phyloP scores from a whole-genome alignment of 2,329 filamentous ascomycete genomes.

The Neofusicoccum ribis region DNA sequence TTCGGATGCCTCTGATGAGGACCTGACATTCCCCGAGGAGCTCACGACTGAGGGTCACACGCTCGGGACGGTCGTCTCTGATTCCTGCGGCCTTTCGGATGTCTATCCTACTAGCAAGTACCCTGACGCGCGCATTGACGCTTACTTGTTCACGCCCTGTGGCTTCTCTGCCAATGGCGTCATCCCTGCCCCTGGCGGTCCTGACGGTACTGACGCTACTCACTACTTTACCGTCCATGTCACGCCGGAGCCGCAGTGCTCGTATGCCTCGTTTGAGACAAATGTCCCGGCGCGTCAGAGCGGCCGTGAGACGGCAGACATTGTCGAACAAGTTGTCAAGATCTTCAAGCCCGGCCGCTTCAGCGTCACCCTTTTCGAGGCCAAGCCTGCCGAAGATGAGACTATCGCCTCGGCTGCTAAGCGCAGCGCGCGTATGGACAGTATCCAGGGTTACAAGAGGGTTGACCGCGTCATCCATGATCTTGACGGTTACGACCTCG shows the following conservation, averaged over 20 bases:
- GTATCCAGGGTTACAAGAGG: constrained; percentile 80
- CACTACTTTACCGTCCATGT: constrained; percentile 99
- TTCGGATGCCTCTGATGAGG: constrained; percentile 53
- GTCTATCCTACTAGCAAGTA: constrained; percentile 86
- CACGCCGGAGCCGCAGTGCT: constrained; percentile 94
- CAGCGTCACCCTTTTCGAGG: constrained; percentile 94
- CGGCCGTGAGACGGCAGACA: constrained; percentile 83
- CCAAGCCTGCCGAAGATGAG: constrained; percentile 58
- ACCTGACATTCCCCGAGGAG: constrained; percentile 64
- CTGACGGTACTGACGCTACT: constrained; percentile 40
- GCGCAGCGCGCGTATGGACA: constrained; percentile 64
- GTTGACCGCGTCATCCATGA: constrained; percentile 96
- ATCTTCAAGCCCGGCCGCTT: constrained; percentile 99
- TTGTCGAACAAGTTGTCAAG: constrained; percentile 88
- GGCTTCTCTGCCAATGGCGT: constrained; percentile 98
- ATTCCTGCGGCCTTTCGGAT: constrained; percentile 82
- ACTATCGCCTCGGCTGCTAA: constrained; percentile 44
- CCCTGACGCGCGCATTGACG: constrained; percentile 89
- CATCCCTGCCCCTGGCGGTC: constrained; percentile 67
- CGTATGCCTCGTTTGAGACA: constrained; percentile 97
- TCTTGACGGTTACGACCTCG: constrained; percentile 93
- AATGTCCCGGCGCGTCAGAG: constrained; percentile 90
- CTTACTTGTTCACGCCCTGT: constrained; percentile 94
- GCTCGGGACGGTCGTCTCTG: constrained; percentile 87
- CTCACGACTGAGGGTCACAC: constrained; percentile 91